Conservation (phyloP, 177 flowering plant species). For the Vitis hybrid region DNA sequence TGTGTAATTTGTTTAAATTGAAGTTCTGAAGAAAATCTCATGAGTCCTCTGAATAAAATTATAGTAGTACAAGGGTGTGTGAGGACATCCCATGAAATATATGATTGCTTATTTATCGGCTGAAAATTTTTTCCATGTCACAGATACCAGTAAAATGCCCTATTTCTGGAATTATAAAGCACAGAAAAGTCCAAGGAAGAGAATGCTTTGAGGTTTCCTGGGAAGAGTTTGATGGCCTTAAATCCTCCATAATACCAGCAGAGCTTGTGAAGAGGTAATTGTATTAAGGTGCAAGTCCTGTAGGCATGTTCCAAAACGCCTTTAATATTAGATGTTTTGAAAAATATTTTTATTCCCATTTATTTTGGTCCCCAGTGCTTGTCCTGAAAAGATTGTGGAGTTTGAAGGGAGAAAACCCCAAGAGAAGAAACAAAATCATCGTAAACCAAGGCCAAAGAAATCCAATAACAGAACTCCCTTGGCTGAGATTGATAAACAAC, state of each 20-base stretch:
- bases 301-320: too few species aligned
- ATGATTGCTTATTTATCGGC: not conserved
- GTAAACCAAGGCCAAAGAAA: slow-evolving; percentile 53
- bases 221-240: slow-evolving; percentile 59
- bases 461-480: slow-evolving; percentile 24
- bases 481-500: slow-evolving; percentile 48
- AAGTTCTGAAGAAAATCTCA: too few species aligned
- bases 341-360: not conserved
- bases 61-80: too few species aligned
- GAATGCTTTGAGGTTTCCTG: slow-evolving; percentile 88
- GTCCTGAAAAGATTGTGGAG: slow-evolving; percentile 83
- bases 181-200: slow-evolving; percentile 62
- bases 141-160: slow-evolving; percentile 86
- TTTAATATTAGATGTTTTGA: not conserved
- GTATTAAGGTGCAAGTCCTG: too few species aligned
- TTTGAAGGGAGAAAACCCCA: slow-evolving; percentile 55
- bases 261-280: slow-evolving; percentile 66
- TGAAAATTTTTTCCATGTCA: slow-evolving; percentile 5
- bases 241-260: slow-evolving; percentile 70
- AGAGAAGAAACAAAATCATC: slow-evolving; percentile 43
- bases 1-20: too few species aligned
- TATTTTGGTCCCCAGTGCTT: slow-evolving; percentile 55
- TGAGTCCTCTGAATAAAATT: too few species aligned
- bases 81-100: not conserved
- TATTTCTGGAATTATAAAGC: slow-evolving; percentile 63